Evolutionary conservation across 148 eudicot species (phyloP).

Genomic region (Fallopia convolvulus): DNA sequence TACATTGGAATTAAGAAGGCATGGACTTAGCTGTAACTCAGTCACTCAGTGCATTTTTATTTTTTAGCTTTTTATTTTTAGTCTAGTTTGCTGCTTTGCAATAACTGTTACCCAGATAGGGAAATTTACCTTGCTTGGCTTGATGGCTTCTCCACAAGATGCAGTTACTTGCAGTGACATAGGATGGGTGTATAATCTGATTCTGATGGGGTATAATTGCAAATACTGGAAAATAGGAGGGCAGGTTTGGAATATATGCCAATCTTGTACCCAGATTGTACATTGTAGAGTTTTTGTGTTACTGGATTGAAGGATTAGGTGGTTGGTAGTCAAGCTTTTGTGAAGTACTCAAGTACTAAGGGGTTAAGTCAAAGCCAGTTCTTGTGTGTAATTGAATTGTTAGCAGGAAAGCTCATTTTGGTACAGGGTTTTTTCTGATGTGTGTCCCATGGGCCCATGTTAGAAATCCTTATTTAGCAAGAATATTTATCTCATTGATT

Average conservation of each 20-base stretch:
- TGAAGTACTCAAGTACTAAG: background rate
- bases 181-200: constrained; percentile 2
- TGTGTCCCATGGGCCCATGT: background rate
- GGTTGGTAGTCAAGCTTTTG: no score
- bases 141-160: constrained; percentile 2
- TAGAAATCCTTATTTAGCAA: background rate
- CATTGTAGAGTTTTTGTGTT: background rate
- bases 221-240: background rate
- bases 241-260: background rate
- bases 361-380: background rate
- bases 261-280: constrained; percentile 8
- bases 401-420: background rate
- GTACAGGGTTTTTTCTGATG: background rate
- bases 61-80: background rate
- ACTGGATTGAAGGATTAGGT: background rate
- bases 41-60: background rate
- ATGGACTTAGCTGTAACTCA: background rate
- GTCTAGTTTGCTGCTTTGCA: background rate
- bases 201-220: background rate
- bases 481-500: background rate
- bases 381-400: background rate
- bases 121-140: background rate
- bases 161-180: background rate
- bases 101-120: background rate
- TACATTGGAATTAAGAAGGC: background rate